Evolutionary conservation across 1,284 basidiomycete species (phyloP).

Genomic region (Malassezia sp.): DNA sequence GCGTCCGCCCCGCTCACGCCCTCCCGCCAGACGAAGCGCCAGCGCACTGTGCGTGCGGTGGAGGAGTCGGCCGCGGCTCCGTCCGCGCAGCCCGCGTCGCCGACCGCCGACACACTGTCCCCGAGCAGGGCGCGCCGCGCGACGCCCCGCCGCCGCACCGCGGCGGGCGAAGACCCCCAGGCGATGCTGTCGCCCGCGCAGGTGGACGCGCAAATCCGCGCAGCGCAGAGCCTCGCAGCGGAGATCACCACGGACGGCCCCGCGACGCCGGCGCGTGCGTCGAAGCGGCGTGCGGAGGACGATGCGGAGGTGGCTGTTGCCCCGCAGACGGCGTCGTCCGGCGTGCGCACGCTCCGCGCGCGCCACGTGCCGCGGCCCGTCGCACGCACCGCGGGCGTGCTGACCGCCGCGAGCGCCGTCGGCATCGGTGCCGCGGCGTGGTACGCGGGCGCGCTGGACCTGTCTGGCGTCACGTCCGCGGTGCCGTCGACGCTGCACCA

Average conservation of each 20-base stretch:
- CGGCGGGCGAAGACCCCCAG: constrained; percentile 17
- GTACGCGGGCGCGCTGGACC: constrained; percentile 27
- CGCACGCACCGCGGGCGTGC: constrained; percentile 29
- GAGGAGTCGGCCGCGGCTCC: neutral
- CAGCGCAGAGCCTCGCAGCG: constrained; percentile 34
- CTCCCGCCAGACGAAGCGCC: constrained; percentile 13
- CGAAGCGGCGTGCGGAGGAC: constrained; percentile 27
- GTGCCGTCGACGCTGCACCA: constrained; percentile 7
- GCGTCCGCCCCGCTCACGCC: constrained; percentile 5
- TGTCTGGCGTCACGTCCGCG: neutral
- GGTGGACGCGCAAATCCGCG: constrained; percentile 38
- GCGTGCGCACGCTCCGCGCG: constrained; percentile 2
- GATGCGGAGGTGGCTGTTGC: constrained; percentile 20
- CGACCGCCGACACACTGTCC: neutral
- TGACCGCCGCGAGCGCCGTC: constrained; percentile 35
- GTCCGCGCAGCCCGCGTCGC: constrained; percentile 2
- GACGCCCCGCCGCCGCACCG: constrained; percentile 4
- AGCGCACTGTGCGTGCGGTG: neutral
- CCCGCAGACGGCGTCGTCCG: constrained; percentile 19
- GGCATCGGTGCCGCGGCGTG: constrained; percentile 38
- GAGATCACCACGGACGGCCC: constrained; percentile 20
- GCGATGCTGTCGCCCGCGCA: constrained; percentile 28
- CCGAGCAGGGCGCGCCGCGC: constrained; percentile 1
- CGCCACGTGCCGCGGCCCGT: constrained; percentile 30
- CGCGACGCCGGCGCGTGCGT: constrained; percentile 23